Evolutionary conservation across 257 asterid genomes (phyloP).

Genomic region (Leonotis leonurus): DNA sequence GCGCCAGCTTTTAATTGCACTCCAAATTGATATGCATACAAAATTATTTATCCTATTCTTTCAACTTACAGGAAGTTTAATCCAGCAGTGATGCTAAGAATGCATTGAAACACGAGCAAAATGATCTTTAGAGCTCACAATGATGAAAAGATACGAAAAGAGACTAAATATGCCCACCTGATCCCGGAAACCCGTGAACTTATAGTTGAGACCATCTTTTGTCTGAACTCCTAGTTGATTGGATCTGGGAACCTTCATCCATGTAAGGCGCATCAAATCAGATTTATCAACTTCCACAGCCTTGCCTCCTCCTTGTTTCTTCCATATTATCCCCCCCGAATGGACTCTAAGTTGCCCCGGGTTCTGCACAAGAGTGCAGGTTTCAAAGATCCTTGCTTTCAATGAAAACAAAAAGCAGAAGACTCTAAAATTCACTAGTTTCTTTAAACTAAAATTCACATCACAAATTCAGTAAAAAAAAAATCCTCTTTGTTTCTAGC

Average conservation of each 20-base stretch:
- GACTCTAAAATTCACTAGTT: background rate
- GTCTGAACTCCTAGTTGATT: conserved; percentile 88
- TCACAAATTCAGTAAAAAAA: background rate
- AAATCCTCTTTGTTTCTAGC: background rate
- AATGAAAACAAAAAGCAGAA: background rate
- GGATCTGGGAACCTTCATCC: conserved; percentile 94
- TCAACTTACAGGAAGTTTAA: background rate
- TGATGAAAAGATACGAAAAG: background rate
- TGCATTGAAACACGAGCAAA: background rate
- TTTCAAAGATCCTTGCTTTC: background rate
- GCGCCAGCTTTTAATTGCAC: background rate
- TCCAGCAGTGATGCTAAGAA: background rate
- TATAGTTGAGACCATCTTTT: conserved; percentile 80
- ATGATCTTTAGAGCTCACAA: background rate
- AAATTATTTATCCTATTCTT: background rate
- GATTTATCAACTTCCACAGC: conserved; percentile 86
- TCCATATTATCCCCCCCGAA: conserved; percentile 81
- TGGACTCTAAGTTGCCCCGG: conserved; percentile 87
- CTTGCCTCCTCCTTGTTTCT: conserved; percentile 94
- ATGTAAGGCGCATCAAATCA: conserved; percentile 58
- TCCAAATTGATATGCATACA: background rate
- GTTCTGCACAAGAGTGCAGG: conserved; percentile 43
- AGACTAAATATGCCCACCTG: conserved; percentile 43
- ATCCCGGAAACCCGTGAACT: conserved; percentile 90
- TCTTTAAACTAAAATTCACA: background rate